Base-by-base conservation (phyloP, 2,329 filamentous ascomycete species). In the Didymella lethalis region DNA sequence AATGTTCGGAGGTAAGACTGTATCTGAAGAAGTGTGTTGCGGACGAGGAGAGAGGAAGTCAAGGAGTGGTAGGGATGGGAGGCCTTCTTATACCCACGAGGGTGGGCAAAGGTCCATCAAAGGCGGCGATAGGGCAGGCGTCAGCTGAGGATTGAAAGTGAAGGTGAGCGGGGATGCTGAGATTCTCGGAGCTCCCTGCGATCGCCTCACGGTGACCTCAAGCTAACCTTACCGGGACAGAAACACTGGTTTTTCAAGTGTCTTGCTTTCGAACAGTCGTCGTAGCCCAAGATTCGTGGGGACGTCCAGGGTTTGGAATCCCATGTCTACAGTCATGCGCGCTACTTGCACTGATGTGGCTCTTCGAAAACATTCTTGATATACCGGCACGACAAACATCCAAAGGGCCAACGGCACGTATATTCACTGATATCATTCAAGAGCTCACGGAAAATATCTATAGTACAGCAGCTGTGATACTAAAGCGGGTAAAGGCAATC, bases 111-210 rank as follows among this genome's bases (percentile, higher is more conserved):
- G 36, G 29, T 16, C 5, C 29, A 4, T n/a, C n/a, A 16, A 26
- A 7, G 14, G 16, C 6, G 11, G 16, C 7, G n/a, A 0, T 6
- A 29, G 12, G 38, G 8, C 14, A 20, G 14, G 6, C 4, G n/a
- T 5, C 32, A n/a, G 32, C 32, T 36, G 12, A 25, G 8, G 48
- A 43, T 50, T 6, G 8, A 16, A 32, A 23, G 56, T 58, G 49
- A 58, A 58, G 45, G 49, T 58, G 50, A 58, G 38, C 20, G 31
- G 26, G 14, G 18, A 6, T 5, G 14, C 25, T n/a, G 16, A 16
- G 25, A n/a, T 44, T 18, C 40, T 53, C 14, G 7, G 11, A 10
- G 14, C 18, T 45, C 44, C 44, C 49, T 54, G 18, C 40, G 25
- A 6, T 1, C 16, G 8, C 40, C 31, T 54, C 31, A 28, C 38